phyloP scores from a whole-genome alignment of 345 rosid species.

The Toxicodendron radicans region DNA sequence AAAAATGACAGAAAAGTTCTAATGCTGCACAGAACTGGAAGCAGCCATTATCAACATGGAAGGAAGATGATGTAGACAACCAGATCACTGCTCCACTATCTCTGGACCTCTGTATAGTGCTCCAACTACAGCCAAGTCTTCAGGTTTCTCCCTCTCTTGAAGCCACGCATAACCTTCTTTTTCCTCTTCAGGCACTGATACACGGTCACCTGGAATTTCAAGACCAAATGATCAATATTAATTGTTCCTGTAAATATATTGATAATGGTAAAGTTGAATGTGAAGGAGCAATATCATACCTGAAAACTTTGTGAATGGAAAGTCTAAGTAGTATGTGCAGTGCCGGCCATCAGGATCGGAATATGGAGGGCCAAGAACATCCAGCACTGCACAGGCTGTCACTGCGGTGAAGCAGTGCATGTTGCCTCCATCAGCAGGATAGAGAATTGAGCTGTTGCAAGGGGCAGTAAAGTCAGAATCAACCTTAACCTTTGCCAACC shows the following conservation, averaged over 20 bases:
- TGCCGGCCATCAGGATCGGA: slow-evolving; percentile 69
- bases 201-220: slow-evolving; percentile 38
- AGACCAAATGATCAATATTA: slow-evolving; percentile 1
- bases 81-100: slow-evolving; percentile 40
- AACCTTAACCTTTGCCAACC: slow-evolving; percentile 74
- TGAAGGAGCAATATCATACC: slow-evolving; percentile 38
- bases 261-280: not conserved
- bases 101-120: slow-evolving; percentile 54
- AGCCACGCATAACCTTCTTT: slow-evolving; percentile 68
- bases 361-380: slow-evolving; percentile 93
- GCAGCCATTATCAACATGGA: slow-evolving; percentile 9
- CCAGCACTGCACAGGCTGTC: slow-evolving; percentile 89
- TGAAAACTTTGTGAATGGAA: slow-evolving; percentile 48
- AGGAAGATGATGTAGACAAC: not conserved
- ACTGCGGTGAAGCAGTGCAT: slow-evolving; percentile 89
- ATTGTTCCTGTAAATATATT: not conserved
- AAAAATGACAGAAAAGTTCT: slow-evolving; percentile 12
- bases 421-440: slow-evolving; percentile 93
- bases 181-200: slow-evolving; percentile 51
- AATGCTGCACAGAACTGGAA: slow-evolving; percentile 13
- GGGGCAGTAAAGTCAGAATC: slow-evolving; percentile 70
- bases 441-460: slow-evolving; percentile 73
- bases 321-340: slow-evolving; percentile 69
- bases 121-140: slow-evolving; percentile 50
- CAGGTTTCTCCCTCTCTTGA: slow-evolving; percentile 59